Evolutionary conservation across 305 asterid species (phyloP).

Genomic region (Fraxinus latifolia): DNA sequence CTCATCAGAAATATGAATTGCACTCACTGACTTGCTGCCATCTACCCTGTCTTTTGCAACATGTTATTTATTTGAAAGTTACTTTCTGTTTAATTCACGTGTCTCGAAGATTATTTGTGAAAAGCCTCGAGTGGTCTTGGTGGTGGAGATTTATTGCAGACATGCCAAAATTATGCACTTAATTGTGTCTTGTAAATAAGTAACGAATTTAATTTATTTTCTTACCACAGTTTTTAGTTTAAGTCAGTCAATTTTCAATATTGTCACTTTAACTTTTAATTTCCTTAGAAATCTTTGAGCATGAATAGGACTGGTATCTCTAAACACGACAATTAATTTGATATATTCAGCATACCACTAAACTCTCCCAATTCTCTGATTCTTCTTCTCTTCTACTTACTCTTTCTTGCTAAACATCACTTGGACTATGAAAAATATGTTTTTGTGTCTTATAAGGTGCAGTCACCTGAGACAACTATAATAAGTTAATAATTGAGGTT

Average conservation of each 20-base stretch:
- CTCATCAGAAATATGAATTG: background rate
- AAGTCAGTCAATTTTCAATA: background rate
- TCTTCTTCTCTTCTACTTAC: background rate
- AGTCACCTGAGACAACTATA: background rate
- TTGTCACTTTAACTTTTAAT: background rate
- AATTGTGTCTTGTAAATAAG: background rate
- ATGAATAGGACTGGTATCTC: background rate
- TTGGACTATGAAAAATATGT: background rate
- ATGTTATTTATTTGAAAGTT: background rate
- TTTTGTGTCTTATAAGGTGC: background rate
- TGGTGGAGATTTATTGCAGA: background rate
- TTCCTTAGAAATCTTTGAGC: background rate
- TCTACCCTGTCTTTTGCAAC: background rate
- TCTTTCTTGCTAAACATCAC: background rate
- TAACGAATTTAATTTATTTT: background rate
- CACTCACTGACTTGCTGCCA: background rate
- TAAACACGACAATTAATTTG: background rate
- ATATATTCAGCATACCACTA: background rate
- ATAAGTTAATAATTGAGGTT: background rate
- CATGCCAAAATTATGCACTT: background rate
- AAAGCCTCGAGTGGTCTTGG: background rate
- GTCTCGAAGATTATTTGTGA: background rate
- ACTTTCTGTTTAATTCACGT: background rate
- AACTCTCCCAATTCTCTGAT: background rate
- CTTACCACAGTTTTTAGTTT: background rate